Evolutionary conservation across 1,284 basidiomycete genomes (phyloP).

Genomic region (Hypsizygus ulmarius): DNA sequence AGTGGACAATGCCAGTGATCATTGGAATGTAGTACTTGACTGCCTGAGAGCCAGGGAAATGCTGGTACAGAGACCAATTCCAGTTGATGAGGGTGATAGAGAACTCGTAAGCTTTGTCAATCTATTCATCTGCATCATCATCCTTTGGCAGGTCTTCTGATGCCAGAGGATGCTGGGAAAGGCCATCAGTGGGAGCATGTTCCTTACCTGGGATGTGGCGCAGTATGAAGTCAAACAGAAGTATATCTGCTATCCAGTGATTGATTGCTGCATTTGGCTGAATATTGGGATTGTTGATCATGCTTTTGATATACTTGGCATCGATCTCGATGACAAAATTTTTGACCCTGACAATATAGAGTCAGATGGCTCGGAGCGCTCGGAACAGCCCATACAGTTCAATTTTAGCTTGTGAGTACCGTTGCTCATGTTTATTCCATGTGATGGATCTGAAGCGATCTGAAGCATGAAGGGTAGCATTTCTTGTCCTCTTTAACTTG

Average conservation of each 20-base stretch:
- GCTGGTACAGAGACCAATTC: too few relatives aligned
- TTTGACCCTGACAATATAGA: constrained; percentile 27
- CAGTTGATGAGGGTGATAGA: too few relatives aligned
- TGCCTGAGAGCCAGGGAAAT: too few relatives aligned
- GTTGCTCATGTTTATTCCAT: constrained; percentile 26
- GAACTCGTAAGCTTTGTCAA: too few relatives aligned
- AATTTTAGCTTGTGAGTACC: constrained; percentile 34
- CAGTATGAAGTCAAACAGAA: constrained; percentile 37
- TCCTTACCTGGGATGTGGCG: constrained; percentile 30
- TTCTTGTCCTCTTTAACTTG: constrained; percentile 25
- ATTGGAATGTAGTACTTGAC: too few relatives aligned
- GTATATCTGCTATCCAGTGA: constrained; percentile 37
- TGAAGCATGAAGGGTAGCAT: constrained; percentile 24
- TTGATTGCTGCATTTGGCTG: constrained; percentile 38
- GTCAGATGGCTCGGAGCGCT: constrained; percentile 19
- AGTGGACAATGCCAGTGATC: too few relatives aligned
- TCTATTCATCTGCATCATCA: too few relatives aligned
- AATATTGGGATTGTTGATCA: constrained; percentile 37
- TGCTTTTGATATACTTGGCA: constrained; percentile 37
- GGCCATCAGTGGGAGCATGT: constrained; percentile 27
- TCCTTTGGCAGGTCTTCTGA: neutral
- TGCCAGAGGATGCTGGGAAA: constrained; percentile 23
- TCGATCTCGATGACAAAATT: constrained; percentile 34
- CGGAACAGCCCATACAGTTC: constrained; percentile 34
- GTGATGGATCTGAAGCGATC: constrained; percentile 30